Percentiles rank a stretch among this genome's conserved stretches.
These are phyloP conservation scores for Echinosphaeria canescens DNA, from an alignment of 2,329 filamentous ascomycete genomes.

Conservation along the genomic window DNA sequence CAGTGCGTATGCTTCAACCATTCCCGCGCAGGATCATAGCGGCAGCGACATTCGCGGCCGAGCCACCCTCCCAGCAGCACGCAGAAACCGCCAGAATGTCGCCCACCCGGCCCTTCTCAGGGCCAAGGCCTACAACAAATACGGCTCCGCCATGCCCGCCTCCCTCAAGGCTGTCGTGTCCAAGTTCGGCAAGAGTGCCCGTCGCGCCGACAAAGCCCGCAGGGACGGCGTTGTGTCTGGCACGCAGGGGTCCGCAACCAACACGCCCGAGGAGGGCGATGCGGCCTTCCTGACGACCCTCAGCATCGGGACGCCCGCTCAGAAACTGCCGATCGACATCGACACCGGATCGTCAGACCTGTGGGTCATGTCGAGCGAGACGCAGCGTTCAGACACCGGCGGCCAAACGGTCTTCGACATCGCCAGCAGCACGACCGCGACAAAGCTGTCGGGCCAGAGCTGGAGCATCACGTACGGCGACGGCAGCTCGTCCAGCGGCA, in stretches of 20 bases:
- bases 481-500: conserved; percentile 15
- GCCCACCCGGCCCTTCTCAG: background rate
- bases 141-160: background rate
- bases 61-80: too few species aligned
- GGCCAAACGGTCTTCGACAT: background rate
- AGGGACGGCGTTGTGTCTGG: too few species aligned
- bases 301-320: background rate
- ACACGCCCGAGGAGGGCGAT: background rate
- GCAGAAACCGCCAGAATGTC: too few species aligned
- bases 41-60: too few species aligned
- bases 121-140: background rate
- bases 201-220: background rate
- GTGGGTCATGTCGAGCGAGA: conserved; percentile 1
- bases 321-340: background rate
- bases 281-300: background rate
- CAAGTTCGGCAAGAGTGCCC: background rate
- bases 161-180: background rate
- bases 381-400: background rate
- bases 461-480: conserved; percentile 21
- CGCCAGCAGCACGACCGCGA: background rate
- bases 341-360: conserved; percentile 1
- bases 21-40: too few species aligned
- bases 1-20: too few species aligned
- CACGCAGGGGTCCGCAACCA: too few species aligned
- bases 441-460: conserved; percentile 1